phyloP scores from a whole-genome alignment of 2,329 filamentous ascomycete species.

The Blastomyces emzantsi region DNA sequence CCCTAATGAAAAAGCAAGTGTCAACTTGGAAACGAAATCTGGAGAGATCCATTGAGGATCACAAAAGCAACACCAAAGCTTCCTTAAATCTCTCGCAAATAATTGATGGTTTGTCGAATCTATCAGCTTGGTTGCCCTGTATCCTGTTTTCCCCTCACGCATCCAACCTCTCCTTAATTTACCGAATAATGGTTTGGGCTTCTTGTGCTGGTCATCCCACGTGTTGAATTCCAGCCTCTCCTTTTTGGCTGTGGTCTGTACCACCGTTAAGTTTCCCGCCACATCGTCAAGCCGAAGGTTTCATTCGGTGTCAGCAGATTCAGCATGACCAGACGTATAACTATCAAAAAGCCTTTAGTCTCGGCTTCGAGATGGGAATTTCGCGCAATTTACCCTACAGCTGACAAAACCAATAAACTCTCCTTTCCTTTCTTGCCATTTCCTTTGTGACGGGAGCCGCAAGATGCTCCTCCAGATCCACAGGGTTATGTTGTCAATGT shows the following conservation, averaged over 20 bases:
- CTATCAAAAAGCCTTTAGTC: background rate
- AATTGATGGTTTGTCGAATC: background rate
- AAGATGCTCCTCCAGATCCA: background rate
- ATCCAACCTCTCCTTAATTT: background rate
- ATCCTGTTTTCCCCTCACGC: background rate
- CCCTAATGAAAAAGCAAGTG: background rate
- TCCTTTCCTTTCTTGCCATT: background rate
- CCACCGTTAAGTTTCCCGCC: background rate
- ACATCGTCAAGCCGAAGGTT: background rate
- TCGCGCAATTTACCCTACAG: background rate
- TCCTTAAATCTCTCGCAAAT: background rate
- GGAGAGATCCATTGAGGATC: background rate
- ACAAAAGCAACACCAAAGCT: background rate
- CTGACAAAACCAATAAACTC: background rate
- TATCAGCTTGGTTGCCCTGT: no score
- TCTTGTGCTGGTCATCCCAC: background rate
- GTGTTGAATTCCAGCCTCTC: background rate
- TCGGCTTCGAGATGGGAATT: background rate
- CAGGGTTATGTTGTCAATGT: background rate
- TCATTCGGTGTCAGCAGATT: background rate
- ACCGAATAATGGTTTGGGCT: background rate
- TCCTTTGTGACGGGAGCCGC: background rate
- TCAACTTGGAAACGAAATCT: background rate
- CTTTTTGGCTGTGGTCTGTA: no score
- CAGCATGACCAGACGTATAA: background rate